These are phyloP conservation scores for Leishmania guyanensis DNA, from an alignment of 208 protist genomes.

Conservation along the genomic window DNA sequence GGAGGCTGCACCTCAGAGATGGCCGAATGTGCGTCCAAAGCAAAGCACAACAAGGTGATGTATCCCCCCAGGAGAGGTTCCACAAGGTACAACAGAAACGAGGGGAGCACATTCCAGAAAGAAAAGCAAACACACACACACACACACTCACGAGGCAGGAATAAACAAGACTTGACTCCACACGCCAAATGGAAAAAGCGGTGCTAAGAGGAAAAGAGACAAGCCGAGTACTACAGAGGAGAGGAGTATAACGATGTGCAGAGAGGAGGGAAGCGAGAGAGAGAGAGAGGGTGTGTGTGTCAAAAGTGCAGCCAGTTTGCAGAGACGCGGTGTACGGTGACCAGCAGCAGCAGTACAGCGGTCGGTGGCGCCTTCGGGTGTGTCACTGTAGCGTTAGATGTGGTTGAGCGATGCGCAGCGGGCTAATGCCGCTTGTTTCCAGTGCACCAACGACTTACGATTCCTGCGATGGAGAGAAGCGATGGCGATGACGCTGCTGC, in stretches of 20 bases:
- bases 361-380: background rate
- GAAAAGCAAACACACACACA: too few species aligned
- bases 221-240: background rate
- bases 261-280: background rate
- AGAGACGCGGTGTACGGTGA: background rate
- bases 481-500: slow-evolving; percentile 6
- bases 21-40: background rate
- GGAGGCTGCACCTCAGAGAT: background rate
- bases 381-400: background rate
- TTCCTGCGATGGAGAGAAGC: background rate
- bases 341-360: background rate
- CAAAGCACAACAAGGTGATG: too few species aligned
- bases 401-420: background rate
- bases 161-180: too few species aligned
- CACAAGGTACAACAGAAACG: background rate
- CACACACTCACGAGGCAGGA: too few species aligned
- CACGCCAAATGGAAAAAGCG: too few species aligned
- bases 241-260: background rate
- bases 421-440: background rate
- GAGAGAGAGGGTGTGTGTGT: background rate
- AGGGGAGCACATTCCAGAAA: too few species aligned
- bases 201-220: too few species aligned
- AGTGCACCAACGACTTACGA: background rate
- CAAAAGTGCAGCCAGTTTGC: too few species aligned
- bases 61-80: background rate